Evolutionary conservation across 148 eudicot genomes (phyloP).

Genomic region (Camellia sinensis): DNA sequence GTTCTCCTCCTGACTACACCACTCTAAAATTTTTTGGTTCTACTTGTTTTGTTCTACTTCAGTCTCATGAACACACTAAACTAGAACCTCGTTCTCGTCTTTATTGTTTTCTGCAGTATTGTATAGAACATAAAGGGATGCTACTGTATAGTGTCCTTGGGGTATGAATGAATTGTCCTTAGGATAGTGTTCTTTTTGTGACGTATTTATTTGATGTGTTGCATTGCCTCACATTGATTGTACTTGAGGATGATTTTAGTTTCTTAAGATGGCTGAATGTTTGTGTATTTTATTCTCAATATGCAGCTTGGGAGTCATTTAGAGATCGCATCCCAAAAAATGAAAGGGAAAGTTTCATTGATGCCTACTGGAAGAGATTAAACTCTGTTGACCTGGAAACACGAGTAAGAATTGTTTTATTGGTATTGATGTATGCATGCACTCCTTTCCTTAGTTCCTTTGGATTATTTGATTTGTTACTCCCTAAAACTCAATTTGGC

Average conservation of each 20-base stretch:
- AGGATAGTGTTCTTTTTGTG: not conserved
- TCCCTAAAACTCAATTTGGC: not conserved
- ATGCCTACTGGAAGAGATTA: slow-evolving; percentile 86
- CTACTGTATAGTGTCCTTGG: no score
- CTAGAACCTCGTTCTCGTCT: no score
- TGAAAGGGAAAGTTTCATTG: slow-evolving; percentile 73
- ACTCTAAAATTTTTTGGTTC: no score
- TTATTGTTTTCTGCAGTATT: no score
- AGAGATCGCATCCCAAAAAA: slow-evolving; percentile 94
- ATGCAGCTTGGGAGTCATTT: slow-evolving; percentile 90
- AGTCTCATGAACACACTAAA: no score
- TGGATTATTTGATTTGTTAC: not conserved
- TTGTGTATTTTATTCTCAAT: slow-evolving; percentile 12
- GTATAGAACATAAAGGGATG: no score
- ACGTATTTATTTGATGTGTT: not conserved
- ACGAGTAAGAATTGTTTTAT: slow-evolving; percentile 49
- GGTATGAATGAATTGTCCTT: not conserved
- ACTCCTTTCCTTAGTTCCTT: not conserved
- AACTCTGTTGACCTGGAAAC: slow-evolving; percentile 73
- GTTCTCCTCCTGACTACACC: no score
- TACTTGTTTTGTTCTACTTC: no score
- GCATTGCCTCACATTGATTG: not conserved
- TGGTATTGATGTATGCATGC: not conserved
- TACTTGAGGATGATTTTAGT: not conserved
- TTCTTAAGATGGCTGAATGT: slow-evolving; percentile 9